A percentile compares a stretch with the other conserved stretches of the same genome.
These are phyloP conservation scores for Phoenix roebelenii DNA, from an alignment of 176 grass and related monocot genomes.

Conservation along the genomic window DNA sequence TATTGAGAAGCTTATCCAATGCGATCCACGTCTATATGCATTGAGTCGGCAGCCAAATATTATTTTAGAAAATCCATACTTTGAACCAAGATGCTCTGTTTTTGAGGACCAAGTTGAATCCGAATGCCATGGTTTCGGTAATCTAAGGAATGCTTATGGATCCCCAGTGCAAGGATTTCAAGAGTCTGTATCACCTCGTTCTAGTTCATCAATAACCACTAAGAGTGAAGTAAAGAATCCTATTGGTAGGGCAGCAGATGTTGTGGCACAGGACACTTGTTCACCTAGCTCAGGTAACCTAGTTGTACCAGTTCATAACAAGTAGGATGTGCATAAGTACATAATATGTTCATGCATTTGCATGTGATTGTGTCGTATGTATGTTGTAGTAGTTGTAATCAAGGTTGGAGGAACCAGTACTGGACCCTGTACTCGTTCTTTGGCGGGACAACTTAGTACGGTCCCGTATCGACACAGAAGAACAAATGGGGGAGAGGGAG, in stretches of 20 bases:
- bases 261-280: conserved; percentile 10
- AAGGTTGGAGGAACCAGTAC: too few species aligned
- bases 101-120: conserved; percentile 43
- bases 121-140: conserved; percentile 19
- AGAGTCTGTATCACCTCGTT: conserved; percentile 14
- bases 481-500: too few species aligned
- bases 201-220: conserved; percentile 9
- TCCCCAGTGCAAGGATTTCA: conserved; percentile 12
- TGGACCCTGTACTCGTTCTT: too few species aligned
- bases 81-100: conserved; percentile 42
- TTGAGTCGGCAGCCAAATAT: conserved; percentile 39
- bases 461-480: too few species aligned
- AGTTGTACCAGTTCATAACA: too few species aligned
- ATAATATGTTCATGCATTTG: too few species aligned
- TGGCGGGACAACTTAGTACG: too few species aligned
- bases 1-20: conserved; percentile 57
- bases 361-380: too few species aligned
- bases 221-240: conserved; percentile 30
- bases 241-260: conserved; percentile 8
- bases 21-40: conserved; percentile 37
- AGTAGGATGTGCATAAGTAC: too few species aligned
- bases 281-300: conserved; percentile 34
- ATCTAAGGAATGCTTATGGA: conserved; percentile 17
- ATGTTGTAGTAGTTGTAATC: too few species aligned
- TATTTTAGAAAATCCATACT: conserved; percentile 44